Conservation (phyloP, 306 rosid genomes). For the Lathyrus tuberosus region DNA sequence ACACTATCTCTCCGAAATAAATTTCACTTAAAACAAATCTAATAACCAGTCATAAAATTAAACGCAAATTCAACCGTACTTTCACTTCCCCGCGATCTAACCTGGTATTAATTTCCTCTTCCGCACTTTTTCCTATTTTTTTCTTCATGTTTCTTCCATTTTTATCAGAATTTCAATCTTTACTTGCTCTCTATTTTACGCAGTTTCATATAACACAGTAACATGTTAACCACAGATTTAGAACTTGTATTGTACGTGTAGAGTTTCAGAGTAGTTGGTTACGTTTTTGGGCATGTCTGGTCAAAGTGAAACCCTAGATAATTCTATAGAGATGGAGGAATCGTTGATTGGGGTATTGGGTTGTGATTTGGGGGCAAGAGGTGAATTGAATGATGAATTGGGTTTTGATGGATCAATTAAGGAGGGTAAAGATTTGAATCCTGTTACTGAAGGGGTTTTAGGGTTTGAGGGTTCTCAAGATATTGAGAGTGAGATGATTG, state of each 20-base stretch:
- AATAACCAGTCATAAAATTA: too few relatives aligned
- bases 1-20: too few relatives aligned
- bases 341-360: conserved; percentile 60
- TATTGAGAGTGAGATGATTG: conserved; percentile 24
- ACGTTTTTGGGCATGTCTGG: conserved; percentile 38
- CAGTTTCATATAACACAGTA: conserved; percentile 29
- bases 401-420: conserved; percentile 31
- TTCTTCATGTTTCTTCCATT: too few relatives aligned
- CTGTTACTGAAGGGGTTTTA: conserved; percentile 30
- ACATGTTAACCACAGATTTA: conserved; percentile 52
- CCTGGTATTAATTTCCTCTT: too few relatives aligned
- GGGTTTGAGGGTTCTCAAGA: conserved; percentile 44
- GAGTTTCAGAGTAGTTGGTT: conserved; percentile 48
- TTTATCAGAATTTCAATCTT: too few relatives aligned
- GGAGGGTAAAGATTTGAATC: conserved; percentile 40
- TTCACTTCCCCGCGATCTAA: too few relatives aligned
- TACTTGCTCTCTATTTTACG: neutral
- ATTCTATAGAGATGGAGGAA: conserved; percentile 42
- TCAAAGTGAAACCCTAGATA: conserved; percentile 44
- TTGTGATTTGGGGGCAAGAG: conserved; percentile 50
- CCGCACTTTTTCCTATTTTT: too few relatives aligned
- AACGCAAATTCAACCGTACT: too few relatives aligned
- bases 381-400: conserved; percentile 41
- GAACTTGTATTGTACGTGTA: conserved; percentile 39
- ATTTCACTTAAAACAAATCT: too few relatives aligned